These are phyloP conservation scores for Canna indica DNA, from an alignment of 176 grass and related monocot species.

Conservation along the genomic window DNA sequence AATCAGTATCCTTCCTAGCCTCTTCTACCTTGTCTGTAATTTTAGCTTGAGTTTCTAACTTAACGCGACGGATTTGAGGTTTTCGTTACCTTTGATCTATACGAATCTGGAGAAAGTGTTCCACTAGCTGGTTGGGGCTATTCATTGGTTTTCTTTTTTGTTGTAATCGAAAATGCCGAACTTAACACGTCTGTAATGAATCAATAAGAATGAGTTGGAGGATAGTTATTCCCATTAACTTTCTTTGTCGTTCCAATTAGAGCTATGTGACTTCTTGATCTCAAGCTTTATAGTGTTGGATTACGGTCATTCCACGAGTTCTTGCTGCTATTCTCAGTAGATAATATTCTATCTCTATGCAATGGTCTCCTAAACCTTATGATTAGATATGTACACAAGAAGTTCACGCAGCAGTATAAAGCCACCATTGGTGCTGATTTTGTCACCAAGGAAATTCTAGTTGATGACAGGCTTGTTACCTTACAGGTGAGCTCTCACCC, in stretches of 20 bases:
- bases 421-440: slow-evolving; percentile 98
- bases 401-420: slow-evolving; percentile 96
- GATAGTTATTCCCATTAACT: not conserved
- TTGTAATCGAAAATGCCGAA: not conserved
- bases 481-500: slow-evolving; percentile 47
- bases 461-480: slow-evolving; percentile 84
- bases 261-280: not conserved
- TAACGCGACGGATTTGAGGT: not conserved
- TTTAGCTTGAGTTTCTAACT: not conserved
- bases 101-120: not conserved
- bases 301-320: not conserved
- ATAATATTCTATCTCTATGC: not conserved
- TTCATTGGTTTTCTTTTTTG: not conserved
- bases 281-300: not conserved
- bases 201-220: not conserved
- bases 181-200: not conserved
- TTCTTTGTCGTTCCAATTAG: not conserved
- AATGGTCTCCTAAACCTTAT: slow-evolving; percentile 24
- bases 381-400: slow-evolving; percentile 83
- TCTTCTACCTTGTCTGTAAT: not conserved
- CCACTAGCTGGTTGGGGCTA: not conserved
- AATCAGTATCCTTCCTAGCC: slow-evolving; percentile 73
- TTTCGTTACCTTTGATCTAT: not conserved
- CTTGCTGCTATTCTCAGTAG: not conserved
- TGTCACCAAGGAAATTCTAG: slow-evolving; percentile 84